Conservation (phyloP, 768 basidiomycete genomes). For the Rhodotorula babjevae region DNA sequence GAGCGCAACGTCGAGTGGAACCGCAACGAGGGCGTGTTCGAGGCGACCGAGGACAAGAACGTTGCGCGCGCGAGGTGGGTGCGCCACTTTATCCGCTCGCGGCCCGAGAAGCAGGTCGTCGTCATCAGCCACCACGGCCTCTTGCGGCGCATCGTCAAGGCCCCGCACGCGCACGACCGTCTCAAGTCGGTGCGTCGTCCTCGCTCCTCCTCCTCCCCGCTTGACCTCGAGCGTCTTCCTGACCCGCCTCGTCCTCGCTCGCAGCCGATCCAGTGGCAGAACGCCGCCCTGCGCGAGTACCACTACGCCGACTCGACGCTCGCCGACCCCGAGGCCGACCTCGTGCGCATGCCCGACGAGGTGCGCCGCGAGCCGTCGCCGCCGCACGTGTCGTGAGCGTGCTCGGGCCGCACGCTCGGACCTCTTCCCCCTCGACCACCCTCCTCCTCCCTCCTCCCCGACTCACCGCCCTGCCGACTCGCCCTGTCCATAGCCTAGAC, state of each 20-base stretch:
- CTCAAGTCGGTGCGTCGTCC: slow-evolving; percentile 1
- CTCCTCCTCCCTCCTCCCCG: too few relatives aligned
- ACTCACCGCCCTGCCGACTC: too few relatives aligned
- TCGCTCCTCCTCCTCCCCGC: not conserved
- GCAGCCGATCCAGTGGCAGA: slow-evolving; percentile 26
- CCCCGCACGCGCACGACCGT: slow-evolving; percentile 30
- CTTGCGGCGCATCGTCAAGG: slow-evolving; percentile 27
- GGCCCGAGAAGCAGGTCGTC: slow-evolving; percentile 17
- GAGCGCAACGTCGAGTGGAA: slow-evolving; percentile 28
- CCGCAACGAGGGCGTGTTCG: slow-evolving; percentile 23
- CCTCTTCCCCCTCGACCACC: too few relatives aligned
- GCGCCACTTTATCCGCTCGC: slow-evolving; percentile 12
- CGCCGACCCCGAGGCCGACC: slow-evolving; percentile 29
- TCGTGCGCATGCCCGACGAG: slow-evolving; percentile 15
- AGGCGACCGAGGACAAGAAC: slow-evolving; percentile 25
- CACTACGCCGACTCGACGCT: slow-evolving; percentile 14
- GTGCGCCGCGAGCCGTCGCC: slow-evolving; percentile 2
- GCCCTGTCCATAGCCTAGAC: too few relatives aligned
- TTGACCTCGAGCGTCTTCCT: not conserved
- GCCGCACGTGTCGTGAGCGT: not conserved
- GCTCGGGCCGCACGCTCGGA: too few relatives aligned
- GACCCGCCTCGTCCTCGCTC: not conserved
- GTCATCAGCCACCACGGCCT: slow-evolving; percentile 31
- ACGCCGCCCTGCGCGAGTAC: slow-evolving; percentile 32
- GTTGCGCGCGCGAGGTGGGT: slow-evolving; percentile 31